These are phyloP conservation scores for Magnaporthiopsis rhizophila DNA, from an alignment of 2,329 filamentous ascomycete species.

Conservation along the genomic window DNA sequence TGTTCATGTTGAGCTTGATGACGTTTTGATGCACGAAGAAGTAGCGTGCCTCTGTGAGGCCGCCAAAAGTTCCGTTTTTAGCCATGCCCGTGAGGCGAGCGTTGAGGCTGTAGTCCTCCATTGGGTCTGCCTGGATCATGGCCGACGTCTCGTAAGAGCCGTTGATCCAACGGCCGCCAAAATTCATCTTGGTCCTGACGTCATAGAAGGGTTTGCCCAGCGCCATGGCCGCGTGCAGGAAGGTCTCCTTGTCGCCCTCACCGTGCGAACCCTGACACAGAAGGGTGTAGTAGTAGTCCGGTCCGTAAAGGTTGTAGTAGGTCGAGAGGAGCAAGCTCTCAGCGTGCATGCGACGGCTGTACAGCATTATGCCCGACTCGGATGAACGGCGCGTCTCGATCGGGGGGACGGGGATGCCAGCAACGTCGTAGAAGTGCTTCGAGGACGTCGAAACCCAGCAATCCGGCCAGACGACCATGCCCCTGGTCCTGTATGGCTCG, in stretches of 20 bases:
- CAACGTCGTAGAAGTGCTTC: constrained; percentile 35
- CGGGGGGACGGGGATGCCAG: constrained; percentile 24
- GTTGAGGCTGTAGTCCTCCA: constrained; percentile 18
- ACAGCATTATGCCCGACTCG: constrained; percentile 40
- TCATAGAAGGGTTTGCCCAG: constrained; percentile 31
- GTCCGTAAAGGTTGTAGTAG: constrained; percentile 49
- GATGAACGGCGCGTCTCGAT: constrained; percentile 25
- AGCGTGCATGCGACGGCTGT: constrained; percentile 38
- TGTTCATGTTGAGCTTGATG: constrained; percentile 26
- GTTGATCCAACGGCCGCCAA: constrained; percentile 24
- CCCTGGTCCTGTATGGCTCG: constrained; percentile 41
- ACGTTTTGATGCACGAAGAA: constrained; percentile 30
- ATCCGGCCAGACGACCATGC: constrained; percentile 51
- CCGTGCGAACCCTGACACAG: constrained; percentile 33
- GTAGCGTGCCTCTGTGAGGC: constrained; percentile 11
- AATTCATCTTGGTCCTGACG: constrained; percentile 23
- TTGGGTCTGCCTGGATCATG: constrained; percentile 24
- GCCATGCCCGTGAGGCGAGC: constrained; percentile 7
- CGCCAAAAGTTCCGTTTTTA: background rate
- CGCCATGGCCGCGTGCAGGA: constrained; percentile 33
- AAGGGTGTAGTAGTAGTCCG: constrained; percentile 40
- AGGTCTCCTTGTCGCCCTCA: constrained; percentile 42
- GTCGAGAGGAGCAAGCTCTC: constrained; percentile 38
- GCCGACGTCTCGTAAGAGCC: constrained; percentile 16
- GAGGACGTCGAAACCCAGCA: constrained; percentile 37